A percentile compares a stretch with the other conserved stretches of the same genome.
Evolutionary conservation across 176 grass and related monocot genomes (phyloP).

Genomic region (Avena sativa): DNA sequence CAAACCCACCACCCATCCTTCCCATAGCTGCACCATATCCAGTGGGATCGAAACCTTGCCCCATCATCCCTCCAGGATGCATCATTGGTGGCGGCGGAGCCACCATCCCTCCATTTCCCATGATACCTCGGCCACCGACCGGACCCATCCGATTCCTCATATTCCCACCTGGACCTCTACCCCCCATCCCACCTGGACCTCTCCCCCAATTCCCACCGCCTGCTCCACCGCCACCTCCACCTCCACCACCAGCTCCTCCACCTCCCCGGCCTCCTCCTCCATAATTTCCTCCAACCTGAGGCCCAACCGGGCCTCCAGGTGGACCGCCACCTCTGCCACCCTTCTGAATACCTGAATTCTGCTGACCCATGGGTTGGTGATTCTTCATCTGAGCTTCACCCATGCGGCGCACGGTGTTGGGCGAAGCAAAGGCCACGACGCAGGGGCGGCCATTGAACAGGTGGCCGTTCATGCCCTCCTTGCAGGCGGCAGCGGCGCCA

Average conservation of each 20-base stretch:
- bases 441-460: constrained; percentile 74
- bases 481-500: constrained; percentile 50
- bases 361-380: constrained; percentile 48
- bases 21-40: constrained; percentile 79
- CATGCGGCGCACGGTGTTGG: constrained; percentile 68
- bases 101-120: constrained; percentile 64
- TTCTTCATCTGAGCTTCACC: constrained; percentile 79
- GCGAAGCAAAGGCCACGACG: constrained; percentile 68
- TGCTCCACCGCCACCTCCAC: constrained; percentile 46
- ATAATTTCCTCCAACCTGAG: constrained; percentile 50
- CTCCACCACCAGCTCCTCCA: constrained; percentile 40
- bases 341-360: constrained; percentile 53
- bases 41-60: constrained; percentile 82
- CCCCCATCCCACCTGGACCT: constrained; percentile 58
- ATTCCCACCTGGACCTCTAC: constrained; percentile 54
- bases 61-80: constrained; percentile 70
- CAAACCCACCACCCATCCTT: constrained; percentile 76
- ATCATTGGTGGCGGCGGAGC: constrained; percentile 65
- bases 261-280: constrained; percentile 43
- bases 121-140: constrained; percentile 56
- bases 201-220: constrained; percentile 56
- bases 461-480: constrained; percentile 77
- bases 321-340: constrained; percentile 50
- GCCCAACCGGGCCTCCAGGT: constrained; percentile 32
- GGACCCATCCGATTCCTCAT: constrained; percentile 70